Base-by-base conservation (phyloP, 345 rosid species). In the Excoecaria agallocha region DNA sequence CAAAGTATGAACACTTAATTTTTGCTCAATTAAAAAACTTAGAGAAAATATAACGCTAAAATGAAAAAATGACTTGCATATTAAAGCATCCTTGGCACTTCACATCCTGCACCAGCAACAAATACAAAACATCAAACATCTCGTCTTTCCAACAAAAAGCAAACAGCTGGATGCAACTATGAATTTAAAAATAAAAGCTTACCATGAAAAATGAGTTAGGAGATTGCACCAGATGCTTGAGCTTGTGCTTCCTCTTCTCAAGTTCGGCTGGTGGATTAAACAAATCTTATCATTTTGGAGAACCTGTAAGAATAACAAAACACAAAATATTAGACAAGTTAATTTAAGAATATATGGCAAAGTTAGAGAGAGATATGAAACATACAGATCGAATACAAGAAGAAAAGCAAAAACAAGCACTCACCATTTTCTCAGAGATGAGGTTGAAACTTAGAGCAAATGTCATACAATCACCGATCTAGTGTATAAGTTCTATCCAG, bases 181-280 rank as follows among this genome's bases (percentile, higher is more conserved):
- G n/a, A 8, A 22, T 12, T n/a, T 8, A 25, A 25, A 30, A n/a
- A n/a, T n/a, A 15, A 12, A 6, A 15, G 10, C 5, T 54, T 54
- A 69, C 73, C 73, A 69, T 69, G 62, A 69, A 69, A 41, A 54
- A 69, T 6, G 73, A 69, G 50, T 69, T 69, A 0, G 73, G 73
- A 41, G 73, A 54, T 41, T 54, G 73, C 3, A 69, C 73, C 16
- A 69, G 73, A 54, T 63, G 73, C 55, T 70, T 70, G 43, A 70
- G 74, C 74, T 70, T 70, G 66, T 71, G 74, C 74, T 71, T 71
- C 65, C 66, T 57, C 74, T 71, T 71, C 54, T 71, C 74, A 15
- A 71, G 74, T 39, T 71, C 74, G 10, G 66, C 74, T 2, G 74
- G 74, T 20, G 74, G 74, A 22, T 71, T 71, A 25, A 71, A 66